Base-by-base conservation (phyloP, 441 rosid genomes). In the Corymbia citriodora region DNA sequence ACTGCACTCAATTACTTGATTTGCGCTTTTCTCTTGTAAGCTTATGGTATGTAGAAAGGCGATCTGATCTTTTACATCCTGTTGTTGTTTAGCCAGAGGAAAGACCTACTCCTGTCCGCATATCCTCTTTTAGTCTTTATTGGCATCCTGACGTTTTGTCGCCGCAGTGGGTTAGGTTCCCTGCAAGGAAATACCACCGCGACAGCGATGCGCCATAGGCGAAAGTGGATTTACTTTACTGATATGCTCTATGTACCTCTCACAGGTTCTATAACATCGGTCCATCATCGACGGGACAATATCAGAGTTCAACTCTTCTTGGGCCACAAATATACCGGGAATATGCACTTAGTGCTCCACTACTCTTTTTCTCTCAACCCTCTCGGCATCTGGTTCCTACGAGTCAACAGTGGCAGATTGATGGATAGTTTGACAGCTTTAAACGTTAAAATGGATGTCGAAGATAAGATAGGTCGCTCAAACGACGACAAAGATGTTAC, bases 141-240 rank as follows among this genome's bases (percentile, higher is more conserved):
- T 23, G n/a, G 25, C n/a, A 59, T 59, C 65, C 10, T 13, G n/a
- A 25, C 14, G 0, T 59, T 59, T n/a, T 59, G 63, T 59, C n/a
- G 7, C 3, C 0, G 29, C 10, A 9, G n/a, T n/a, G n/a, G n/a
- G n/a, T n/a, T 57, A 57, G 63, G 63, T 4, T 57, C 27, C 0
- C 29, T 23, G 29, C 23, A 57, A 57, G 13, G 59, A 55, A 55
- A 55, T 19, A 55, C 59, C 25, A 55, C 59, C 59, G 4, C 8
- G 21, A 55, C 2, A 57, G 29, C 23, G 13, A 57, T 23, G 29
- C 23, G 63, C 63, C 63, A 57, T 17, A 29, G 63, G 12, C 23
- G 63, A 57, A 57, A 57, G n/a, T 59, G 65, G 65, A 59, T 59
- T 29, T 29, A 59, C 65, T 59, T 53, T 59, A 59, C 65, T 59